Percentiles rank a stretch among this genome's conserved stretches.
Evolutionary conservation across 352 stramenopile genomes (phyloP).

Genomic region (Pythium aristosporum): DNA sequence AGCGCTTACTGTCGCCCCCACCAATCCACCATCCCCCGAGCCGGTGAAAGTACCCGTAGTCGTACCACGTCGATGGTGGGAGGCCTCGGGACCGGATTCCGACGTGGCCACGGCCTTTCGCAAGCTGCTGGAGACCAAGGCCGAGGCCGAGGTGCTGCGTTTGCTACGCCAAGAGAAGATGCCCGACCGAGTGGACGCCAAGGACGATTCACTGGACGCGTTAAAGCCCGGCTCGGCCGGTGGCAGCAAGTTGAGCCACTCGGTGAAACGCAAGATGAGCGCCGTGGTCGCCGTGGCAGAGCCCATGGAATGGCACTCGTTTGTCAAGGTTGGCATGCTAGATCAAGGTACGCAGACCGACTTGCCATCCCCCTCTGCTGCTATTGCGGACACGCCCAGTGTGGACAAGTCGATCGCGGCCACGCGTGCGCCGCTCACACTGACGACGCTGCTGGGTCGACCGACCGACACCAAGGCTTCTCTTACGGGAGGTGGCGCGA

Average conservation of each 20-base stretch:
- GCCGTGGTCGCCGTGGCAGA: constrained; percentile 54
- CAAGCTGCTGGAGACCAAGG: constrained; percentile 33
- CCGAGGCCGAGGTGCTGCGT: constrained; percentile 42
- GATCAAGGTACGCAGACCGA: constrained; percentile 54
- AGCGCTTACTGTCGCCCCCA: constrained; percentile 3
- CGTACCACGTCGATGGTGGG: constrained; percentile 14
- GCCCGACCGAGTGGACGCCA: background rate
- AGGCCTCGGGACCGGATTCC: constrained; percentile 15
- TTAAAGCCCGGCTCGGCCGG: no score
- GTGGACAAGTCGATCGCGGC: constrained; percentile 4
- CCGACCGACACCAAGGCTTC: background rate
- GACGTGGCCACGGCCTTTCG: constrained; percentile 39
- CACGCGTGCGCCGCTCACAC: constrained; percentile 37
- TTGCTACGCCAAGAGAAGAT: constrained; percentile 29
- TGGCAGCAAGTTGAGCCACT: no score
- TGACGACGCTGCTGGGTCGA: constrained; percentile 47
- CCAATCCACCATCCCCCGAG: background rate
- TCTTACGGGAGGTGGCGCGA: background rate
- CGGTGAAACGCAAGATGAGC: constrained; percentile 43
- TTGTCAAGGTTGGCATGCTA: constrained; percentile 44
- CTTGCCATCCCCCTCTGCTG: background rate
- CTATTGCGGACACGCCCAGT: constrained; percentile 19
- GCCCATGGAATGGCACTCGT: constrained; percentile 67
- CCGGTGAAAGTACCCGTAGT: background rate
- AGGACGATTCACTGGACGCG: no score